Base-by-base conservation (phyloP, 2,329 filamentous ascomycete genomes). In the Fusarium udum region DNA sequence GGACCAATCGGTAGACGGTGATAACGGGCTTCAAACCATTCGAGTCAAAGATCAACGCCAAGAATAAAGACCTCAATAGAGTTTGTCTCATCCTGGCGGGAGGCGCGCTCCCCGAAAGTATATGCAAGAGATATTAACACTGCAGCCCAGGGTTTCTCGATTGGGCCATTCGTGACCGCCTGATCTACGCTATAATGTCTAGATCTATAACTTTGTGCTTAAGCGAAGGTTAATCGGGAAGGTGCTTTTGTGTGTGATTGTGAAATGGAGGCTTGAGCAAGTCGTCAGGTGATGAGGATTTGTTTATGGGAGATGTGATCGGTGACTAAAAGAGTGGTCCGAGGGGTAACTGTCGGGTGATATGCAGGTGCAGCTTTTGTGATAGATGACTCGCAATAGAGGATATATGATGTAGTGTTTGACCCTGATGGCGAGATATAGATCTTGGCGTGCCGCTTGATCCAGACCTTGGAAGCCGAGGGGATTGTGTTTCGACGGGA, bases 171-270 rank as follows among this genome's bases (percentile, higher is more conserved):
- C 32, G 56, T 59, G 56, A 37, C 24, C n/a, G 32, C n/a, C 26
- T 51, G 56, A 51, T 59, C 56, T 59, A 15, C 56, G 42, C 26
- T 37, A n/a, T 28, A 51, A 28, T 34, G 26, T n/a, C 56, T 26
- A 12, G 24, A 59, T 59, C 43, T 26, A 59, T 37, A 59, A 37
- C 16, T 15, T 51, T 26, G 24, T 51, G 42, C 56, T 37, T 59
- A 59, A 59, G 56, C 56, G 56, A 59, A 51, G 42, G n/a, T 59
- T 49, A 32, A 59, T 59, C 32, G 32, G 42, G 56, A 59, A 51
- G 56, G 56, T 57, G 24, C 32, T 52, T 52, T 52, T 52, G 49
- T 14, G n/a, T 52, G n/a, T 28, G 51, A 55, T 55, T 51, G 26
- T 51, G 48, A 24, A 24, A 6, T 15, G 22, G 48, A 51, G 31